These are phyloP conservation scores for Tetracentron sinense DNA, from an alignment of 164 flowering plant genomes.

Conservation along the genomic window DNA sequence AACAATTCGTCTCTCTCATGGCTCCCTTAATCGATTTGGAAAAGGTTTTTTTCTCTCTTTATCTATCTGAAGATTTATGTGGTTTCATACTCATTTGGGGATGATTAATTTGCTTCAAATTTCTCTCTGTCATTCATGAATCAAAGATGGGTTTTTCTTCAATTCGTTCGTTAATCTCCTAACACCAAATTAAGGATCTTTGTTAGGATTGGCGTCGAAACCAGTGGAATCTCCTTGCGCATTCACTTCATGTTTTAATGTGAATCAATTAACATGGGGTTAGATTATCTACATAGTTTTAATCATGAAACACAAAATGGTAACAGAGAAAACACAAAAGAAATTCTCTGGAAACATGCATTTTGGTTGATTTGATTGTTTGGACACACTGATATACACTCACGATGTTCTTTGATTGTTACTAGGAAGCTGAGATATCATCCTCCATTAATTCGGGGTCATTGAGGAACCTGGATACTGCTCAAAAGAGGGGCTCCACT, in stretches of 20 bases:
- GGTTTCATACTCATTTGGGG: not conserved
- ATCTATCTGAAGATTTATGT: not conserved
- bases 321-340: too few species aligned
- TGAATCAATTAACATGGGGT: not conserved
- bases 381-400: not conserved
- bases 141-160: not conserved
- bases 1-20: slow-evolving; percentile 71
- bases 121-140: not conserved
- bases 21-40: slow-evolving; percentile 84
- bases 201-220: not conserved
- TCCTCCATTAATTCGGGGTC: slow-evolving; percentile 66
- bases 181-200: not conserved
- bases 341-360: not conserved
- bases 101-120: not conserved
- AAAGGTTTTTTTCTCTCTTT: slow-evolving; percentile 43
- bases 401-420: not conserved
- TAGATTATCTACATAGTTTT: not conserved
- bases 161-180: not conserved
- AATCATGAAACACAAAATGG: not conserved
- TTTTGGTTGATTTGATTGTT: not conserved
- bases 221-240: too few species aligned
- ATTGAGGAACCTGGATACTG: slow-evolving; percentile 60
- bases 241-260: too few species aligned
- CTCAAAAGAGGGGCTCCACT: slow-evolving; percentile 74
- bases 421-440: slow-evolving; percentile 91